Percentiles rank a stretch among this genome's conserved stretches.
Conservation (phyloP, 495 filamentous ascomycete genomes). For the Neurospora sp. region DNA sequence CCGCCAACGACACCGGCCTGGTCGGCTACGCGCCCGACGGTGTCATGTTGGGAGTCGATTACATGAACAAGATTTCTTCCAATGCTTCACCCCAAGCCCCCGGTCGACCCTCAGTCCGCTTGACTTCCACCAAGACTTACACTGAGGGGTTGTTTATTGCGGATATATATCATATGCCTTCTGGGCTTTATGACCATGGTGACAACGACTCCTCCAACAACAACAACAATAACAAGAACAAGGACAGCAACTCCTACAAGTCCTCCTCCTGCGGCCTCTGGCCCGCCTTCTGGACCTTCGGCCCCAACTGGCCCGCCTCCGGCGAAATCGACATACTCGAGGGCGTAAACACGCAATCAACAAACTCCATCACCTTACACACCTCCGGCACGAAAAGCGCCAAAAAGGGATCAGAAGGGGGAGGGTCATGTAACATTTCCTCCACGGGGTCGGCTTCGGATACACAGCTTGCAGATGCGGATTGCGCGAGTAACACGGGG, state of each 20-base stretch:
- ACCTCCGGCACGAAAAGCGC: slow-evolving; percentile 38
- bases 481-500: slow-evolving; percentile 42
- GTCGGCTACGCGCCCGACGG: slow-evolving; percentile 43
- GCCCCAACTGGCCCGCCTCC: slow-evolving; percentile 62
- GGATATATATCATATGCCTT: slow-evolving; percentile 70
- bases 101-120: slow-evolving; percentile 59
- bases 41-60: slow-evolving; percentile 46
- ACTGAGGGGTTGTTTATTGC: slow-evolving; percentile 61
- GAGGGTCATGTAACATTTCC: slow-evolving; percentile 39
- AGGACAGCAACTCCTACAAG: neutral
- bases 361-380: slow-evolving; percentile 67
- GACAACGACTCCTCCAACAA: neutral
- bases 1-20: slow-evolving; percentile 45
- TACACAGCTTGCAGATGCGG: slow-evolving; percentile 29
- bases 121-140: slow-evolving; percentile 58
- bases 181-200: slow-evolving; percentile 20
- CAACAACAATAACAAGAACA: neutral
- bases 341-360: slow-evolving; percentile 57
- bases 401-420: neutral
- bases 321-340: slow-evolving; percentile 94
- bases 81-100: slow-evolving; percentile 7
- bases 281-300: slow-evolving; percentile 60
- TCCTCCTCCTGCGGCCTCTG: slow-evolving; percentile 46
- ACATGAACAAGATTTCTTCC: slow-evolving; percentile 29
- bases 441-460: slow-evolving; percentile 39